Evolutionary conservation across 2,329 filamentous ascomycete species (phyloP).

Genomic region (Ophiocordyceps unilateralis): DNA sequence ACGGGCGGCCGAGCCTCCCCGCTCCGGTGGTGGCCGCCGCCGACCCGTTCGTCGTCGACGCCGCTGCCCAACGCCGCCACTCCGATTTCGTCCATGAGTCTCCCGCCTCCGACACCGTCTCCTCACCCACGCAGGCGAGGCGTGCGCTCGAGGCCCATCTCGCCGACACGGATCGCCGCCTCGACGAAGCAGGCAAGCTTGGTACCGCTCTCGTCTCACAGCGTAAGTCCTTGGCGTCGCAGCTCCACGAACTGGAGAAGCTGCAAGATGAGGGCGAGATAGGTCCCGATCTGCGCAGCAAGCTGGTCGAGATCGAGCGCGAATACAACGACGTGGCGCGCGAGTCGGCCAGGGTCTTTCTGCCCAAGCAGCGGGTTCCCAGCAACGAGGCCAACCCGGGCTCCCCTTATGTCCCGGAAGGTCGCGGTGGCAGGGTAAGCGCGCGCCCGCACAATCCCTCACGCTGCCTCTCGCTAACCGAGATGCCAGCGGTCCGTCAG

Average conservation of each 20-base stretch:
- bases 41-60: conserved; percentile 41
- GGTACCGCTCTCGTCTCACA: conserved; percentile 80
- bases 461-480: conserved; percentile 1
- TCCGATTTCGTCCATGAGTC: conserved; percentile 68
- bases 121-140: conserved; percentile 75
- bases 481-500: conserved; percentile 45
- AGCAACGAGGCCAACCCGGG: conserved; percentile 43
- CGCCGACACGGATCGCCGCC: conserved; percentile 75
- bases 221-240: conserved; percentile 64
- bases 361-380: conserved; percentile 67
- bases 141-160: conserved; percentile 82
- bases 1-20: conserved; percentile 21
- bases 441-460: neutral
- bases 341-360: conserved; percentile 75
- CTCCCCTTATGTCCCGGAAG: conserved; percentile 36
- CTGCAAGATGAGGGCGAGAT: conserved; percentile 62
- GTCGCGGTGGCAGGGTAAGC: conserved; percentile 34
- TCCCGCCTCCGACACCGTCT: conserved; percentile 57
- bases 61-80: conserved; percentile 47
- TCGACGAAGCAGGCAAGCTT: conserved; percentile 80
- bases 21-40: conserved; percentile 18
- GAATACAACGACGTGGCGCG: conserved; percentile 90
- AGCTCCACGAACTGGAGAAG: conserved; percentile 69
- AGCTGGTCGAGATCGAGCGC: conserved; percentile 72
- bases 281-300: conserved; percentile 64